Base-by-base conservation (phyloP, 23 red algal species). In the Gracilaria gracilis region DNA sequence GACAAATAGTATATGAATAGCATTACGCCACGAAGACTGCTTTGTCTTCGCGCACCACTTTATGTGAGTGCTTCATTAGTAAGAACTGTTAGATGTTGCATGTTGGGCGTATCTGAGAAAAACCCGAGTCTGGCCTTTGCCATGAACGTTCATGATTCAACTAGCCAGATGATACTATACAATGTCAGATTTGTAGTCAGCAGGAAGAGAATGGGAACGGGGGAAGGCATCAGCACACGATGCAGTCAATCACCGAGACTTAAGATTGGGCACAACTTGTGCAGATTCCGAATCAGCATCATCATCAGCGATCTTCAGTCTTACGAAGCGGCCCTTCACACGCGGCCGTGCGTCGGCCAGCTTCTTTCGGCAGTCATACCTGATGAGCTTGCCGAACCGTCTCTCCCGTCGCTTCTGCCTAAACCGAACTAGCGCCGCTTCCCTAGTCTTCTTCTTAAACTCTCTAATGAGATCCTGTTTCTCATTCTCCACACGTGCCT, bases 401-500 rank as follows among this genome's bases (percentile, higher is more conserved):
- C 96, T 55, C 24, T 98, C 96, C 57, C 83, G 75, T 42, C 91
- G 48, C 90, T 98, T 98, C 67, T 98, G 96, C 12, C 96, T 83
- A 80, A 95, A 98, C 47, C 96, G 91, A 11, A 98, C 87, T 0
- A 98, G 77, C 6, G 96, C 96, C 23, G 96, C 96, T 75, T 98
- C 91, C 12, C 96, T 29, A 0, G 93, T 95, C 62, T 92, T 98
- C 78, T 98, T 93, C 88, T 98, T 98, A 55, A 98, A 98, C 67
- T 98, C 91, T 21, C 86, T 62, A 28, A 87, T 91, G 11, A 94
- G 88, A 36, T 87, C 82, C 57, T 94, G 88, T 38, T 98, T 98
- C 64, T 98, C 96, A 47, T 81, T 66, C 61, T 92, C 87, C 35
- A 87, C 71, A 24, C 95, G 95, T 13, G 13, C 53, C 76, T 85